A percentile compares a stretch with the other conserved stretches of the same genome.
phyloP scores from a whole-genome alignment of 805 yeast species.

The Suhomyces sp. region DNA sequence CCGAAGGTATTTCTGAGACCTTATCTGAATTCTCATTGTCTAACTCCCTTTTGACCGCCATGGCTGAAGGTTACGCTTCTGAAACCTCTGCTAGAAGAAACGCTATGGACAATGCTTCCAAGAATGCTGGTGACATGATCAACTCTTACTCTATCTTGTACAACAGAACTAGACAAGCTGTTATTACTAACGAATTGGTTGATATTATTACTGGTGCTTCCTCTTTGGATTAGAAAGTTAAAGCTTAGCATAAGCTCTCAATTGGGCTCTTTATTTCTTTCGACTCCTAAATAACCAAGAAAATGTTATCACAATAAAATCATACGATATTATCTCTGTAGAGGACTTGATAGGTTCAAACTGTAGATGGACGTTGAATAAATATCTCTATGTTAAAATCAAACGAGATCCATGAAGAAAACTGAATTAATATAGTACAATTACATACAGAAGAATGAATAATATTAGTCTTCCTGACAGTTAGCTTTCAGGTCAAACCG shows the following conservation, averaged over 20 bases:
- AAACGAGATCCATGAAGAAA: not conserved
- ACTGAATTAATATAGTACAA: not conserved
- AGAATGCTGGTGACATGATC: constrained; percentile 99
- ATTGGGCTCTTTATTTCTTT: constrained; percentile 1
- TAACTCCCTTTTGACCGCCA: constrained; percentile 82
- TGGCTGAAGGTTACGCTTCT: constrained; percentile 98
- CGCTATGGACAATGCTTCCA: constrained; percentile 99
- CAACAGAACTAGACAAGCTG: constrained; percentile 99
- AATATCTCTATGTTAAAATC: not conserved
- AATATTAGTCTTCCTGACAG: not conserved
- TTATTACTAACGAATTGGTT: constrained; percentile 97
- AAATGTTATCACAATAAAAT: constrained; percentile 2
- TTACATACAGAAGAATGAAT: not conserved
- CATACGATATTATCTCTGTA: constrained; percentile 1
- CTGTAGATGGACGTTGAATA: not conserved
- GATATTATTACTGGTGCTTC: constrained; percentile 99
- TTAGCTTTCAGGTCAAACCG: not conserved
- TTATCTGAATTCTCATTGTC: constrained; percentile 86
- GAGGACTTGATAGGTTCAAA: not conserved
- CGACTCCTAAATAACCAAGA: not conserved
- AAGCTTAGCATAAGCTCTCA: not conserved
- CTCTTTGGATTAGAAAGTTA: constrained; percentile 69
- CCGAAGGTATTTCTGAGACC: constrained; percentile 64
- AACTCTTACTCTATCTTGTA: constrained; percentile 92
- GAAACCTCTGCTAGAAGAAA: constrained; percentile 98